Percentiles rank a stretch among this genome's conserved stretches.
These are phyloP conservation scores for Fusarium napiforme DNA, from an alignment of 2,329 filamentous ascomycete genomes.

Conservation along the genomic window DNA sequence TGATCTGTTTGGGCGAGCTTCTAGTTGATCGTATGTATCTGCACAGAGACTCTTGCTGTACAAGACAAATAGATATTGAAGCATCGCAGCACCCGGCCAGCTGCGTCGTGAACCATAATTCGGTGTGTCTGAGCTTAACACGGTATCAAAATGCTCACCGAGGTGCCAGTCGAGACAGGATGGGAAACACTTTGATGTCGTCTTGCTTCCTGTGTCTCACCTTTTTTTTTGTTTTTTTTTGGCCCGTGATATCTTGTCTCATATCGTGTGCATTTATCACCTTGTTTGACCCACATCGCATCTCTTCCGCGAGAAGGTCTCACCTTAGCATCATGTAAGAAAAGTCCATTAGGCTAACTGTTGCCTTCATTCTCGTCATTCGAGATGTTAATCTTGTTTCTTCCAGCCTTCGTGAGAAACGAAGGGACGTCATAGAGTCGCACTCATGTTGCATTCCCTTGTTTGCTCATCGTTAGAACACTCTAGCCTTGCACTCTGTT, in stretches of 20 bases:
- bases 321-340: slow-evolving; percentile 21
- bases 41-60: not conserved
- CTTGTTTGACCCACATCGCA: slow-evolving; percentile 34
- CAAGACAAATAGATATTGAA: not conserved
- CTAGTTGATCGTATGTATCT: not conserved
- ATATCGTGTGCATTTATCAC: slow-evolving; percentile 23
- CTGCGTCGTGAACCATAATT: not conserved
- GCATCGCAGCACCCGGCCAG: not conserved
- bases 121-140: slow-evolving; percentile 10
- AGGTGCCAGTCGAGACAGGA: slow-evolving; percentile 12
- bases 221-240: slow-evolving; percentile 25
- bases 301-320: slow-evolving; percentile 28
- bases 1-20: not conserved
- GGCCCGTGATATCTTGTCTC: slow-evolving; percentile 35
- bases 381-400: slow-evolving; percentile 4
- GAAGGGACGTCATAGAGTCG: slow-evolving; percentile 7
- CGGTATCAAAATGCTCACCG: slow-evolving; percentile 14
- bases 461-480: not conserved
- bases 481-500: not conserved
- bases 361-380: slow-evolving; percentile 1
- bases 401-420: slow-evolving; percentile 12
- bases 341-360: not conserved
- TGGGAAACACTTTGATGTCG: slow-evolving; percentile 14
- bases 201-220: slow-evolving; percentile 31
- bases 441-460: not conserved